A percentile compares a stretch with the other conserved stretches of the same genome.
These are phyloP conservation scores for Cylindricascospora bacillispora DNA, from an alignment of 1,139 yeast genomes.

Conservation along the genomic window DNA sequence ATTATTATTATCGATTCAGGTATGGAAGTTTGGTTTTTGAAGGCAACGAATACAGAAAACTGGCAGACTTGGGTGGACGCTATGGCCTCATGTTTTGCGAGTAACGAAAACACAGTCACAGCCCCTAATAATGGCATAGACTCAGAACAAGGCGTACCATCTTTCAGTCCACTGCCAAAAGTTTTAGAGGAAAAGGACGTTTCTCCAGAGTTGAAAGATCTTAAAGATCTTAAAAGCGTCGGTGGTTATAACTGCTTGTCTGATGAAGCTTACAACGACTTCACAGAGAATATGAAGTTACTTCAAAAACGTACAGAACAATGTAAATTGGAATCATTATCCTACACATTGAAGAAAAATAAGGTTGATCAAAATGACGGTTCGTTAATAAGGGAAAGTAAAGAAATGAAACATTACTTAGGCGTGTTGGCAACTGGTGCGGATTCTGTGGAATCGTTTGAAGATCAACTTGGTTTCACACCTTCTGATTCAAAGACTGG, in stretches of 20 bases:
- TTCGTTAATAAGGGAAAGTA: not conserved
- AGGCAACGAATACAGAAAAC: conserved; percentile 50
- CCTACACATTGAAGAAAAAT: conserved; percentile 6
- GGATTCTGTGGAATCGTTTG: conserved; percentile 4
- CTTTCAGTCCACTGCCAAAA: too few relatives aligned
- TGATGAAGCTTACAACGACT: conserved; percentile 11
- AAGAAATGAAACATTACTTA: not conserved
- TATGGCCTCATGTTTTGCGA: conserved; percentile 28
- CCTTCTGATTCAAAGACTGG: conserved; percentile 2
- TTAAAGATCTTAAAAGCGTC: not conserved
- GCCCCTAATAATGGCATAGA: not conserved
- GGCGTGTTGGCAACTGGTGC: not conserved
- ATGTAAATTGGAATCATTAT: conserved; percentile 16
- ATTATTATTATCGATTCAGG: conserved; percentile 87
- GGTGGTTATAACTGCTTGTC: conserved; percentile 10
- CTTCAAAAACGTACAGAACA: conserved; percentile 17
- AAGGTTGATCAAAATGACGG: not conserved
- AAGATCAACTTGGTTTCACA: not conserved
- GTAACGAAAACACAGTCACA: conserved; percentile 2
- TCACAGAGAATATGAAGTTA: conserved; percentile 9
- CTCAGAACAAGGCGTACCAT: not conserved
- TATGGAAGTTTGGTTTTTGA: conserved; percentile 86
- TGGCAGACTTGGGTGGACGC: conserved; percentile 80
- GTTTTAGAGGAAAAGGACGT: conserved; percentile 4
- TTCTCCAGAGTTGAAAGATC: not conserved